Evolutionary conservation across 31 red algal genomes (phyloP).

Genomic region (Porphyra umbilicalis): DNA sequence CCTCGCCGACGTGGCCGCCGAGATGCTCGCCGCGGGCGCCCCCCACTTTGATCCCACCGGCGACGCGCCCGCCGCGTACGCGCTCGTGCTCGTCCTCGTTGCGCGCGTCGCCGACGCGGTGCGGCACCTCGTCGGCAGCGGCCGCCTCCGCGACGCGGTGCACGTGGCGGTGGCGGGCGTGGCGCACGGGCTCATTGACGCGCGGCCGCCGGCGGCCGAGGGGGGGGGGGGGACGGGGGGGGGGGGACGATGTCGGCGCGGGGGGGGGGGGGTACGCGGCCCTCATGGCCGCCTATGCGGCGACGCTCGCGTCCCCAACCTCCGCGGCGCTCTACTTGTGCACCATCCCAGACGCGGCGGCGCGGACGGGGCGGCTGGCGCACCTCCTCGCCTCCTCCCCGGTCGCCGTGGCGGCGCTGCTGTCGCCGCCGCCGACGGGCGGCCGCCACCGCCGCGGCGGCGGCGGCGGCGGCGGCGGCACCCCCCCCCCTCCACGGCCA

Average conservation of each 20-base stretch:
- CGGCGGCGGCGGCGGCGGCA: not conserved
- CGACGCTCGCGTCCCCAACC: not conserved
- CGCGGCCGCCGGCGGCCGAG: not conserved
- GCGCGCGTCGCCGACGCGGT: slow-evolving; percentile 48
- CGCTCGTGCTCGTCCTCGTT: slow-evolving; percentile 48
- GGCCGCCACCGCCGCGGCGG: not conserved
- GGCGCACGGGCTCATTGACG: slow-evolving; percentile 40
- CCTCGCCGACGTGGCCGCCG: slow-evolving; percentile 51
- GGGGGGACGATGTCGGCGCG: not conserved
- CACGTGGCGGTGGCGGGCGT: slow-evolving; percentile 51
- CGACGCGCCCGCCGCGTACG: slow-evolving; percentile 65
- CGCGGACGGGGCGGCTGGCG: not conserved
- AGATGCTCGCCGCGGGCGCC: slow-evolving; percentile 61
- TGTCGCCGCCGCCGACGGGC: not conserved
- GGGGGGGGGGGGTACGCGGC: not conserved
- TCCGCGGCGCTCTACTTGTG: not conserved
- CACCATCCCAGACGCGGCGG: not conserved
- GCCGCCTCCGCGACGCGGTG: slow-evolving; percentile 41
- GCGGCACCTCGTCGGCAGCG: slow-evolving; percentile 32
- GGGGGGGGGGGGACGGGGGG: too few relatives aligned
- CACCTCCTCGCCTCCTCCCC: not conserved
- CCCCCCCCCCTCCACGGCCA: not conserved
- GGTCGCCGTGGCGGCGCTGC: not conserved
- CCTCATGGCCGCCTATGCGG: not conserved
- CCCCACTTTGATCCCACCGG: slow-evolving; percentile 77